Evolutionary conservation across 352 stramenopile species (phyloP), one percentile per base, ranked within the genome.

Genomic region (Phytopythium aichiense): DNA sequence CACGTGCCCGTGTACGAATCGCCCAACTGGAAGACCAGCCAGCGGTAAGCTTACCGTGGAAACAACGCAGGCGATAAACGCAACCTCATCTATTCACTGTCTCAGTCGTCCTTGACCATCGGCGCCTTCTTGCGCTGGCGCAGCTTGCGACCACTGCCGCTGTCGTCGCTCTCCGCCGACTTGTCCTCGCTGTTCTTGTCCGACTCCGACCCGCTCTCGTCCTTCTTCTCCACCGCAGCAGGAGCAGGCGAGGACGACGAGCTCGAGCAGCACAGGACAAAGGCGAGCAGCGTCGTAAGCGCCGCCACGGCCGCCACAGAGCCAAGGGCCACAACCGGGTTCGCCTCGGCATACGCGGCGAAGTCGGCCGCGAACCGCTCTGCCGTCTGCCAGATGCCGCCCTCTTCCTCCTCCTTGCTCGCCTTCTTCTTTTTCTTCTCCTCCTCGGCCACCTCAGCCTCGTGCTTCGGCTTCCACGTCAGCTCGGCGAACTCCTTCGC

Each of bases 121-220:
- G 84, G 84, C 12, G 80, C 80, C 59, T 91, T 93, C 73, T 92
- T 92, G 63, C 84, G 81, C 70, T 89, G 84, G 50, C 84, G 81
- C 45, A 91, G 56, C 65, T 88, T 93, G 51, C 74, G 66, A 40
- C 76, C 61, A 61, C 72, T 64, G 28, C 56, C 28, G 23, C 48
- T 73, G 13, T 75, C 70, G 40, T 74, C 71, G 59, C 58, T 76
- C 30, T 69, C 74, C 40, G 70, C 65, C 49, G 48, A 65, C 62
- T 81, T 81, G 18, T 72, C 72, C 53, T 77, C 72, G 30, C 70
- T 64, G 4, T 73, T 66, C 28, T 83, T 67, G 38, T 81, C 65
- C 38, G 50, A 56, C 40, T 81, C 65, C 25, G 50, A 54, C 33
- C 65, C 60, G 18, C 79, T 74, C 42, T 77, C 72, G 6, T 63